These are phyloP conservation scores for Liriodendron chinense DNA, from an alignment of 164 flowering plant species.

Conservation along the genomic window DNA sequence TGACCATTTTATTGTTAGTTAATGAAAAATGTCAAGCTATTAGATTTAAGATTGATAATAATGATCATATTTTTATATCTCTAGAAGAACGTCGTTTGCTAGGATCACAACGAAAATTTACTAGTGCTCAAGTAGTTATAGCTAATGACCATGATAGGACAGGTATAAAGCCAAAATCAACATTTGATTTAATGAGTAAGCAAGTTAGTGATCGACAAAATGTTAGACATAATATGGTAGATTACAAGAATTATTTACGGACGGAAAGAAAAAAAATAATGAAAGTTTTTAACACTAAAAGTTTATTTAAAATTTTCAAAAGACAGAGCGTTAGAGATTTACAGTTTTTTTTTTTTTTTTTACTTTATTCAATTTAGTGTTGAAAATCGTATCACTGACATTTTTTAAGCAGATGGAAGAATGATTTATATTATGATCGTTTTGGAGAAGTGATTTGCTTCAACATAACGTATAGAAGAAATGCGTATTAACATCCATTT, in stretches of 20 bases:
- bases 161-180: no score
- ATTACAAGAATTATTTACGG: neutral
- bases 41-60: neutral
- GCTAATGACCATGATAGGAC: no score
- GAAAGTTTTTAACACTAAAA: neutral
- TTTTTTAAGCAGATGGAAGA: neutral
- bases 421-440: neutral
- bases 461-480: neutral
- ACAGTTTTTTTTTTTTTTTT: neutral
- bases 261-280: neutral
- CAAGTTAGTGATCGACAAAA: no score
- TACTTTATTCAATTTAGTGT: neutral
- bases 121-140: neutral
- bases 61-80: constrained; percentile 9
- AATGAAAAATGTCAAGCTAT: no score
- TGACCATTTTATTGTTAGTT: no score
- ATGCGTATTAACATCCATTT: neutral
- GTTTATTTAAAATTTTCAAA: neutral
- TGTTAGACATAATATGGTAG: no score
- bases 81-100: constrained; percentile 8
- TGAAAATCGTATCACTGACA: neutral
- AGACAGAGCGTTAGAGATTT: neutral
- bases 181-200: no score
- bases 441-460: neutral
- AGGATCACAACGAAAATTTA: constrained; percentile 16